Conservation (phyloP, 2,329 filamentous ascomycete genomes). For the Sporothrix sp. region DNA sequence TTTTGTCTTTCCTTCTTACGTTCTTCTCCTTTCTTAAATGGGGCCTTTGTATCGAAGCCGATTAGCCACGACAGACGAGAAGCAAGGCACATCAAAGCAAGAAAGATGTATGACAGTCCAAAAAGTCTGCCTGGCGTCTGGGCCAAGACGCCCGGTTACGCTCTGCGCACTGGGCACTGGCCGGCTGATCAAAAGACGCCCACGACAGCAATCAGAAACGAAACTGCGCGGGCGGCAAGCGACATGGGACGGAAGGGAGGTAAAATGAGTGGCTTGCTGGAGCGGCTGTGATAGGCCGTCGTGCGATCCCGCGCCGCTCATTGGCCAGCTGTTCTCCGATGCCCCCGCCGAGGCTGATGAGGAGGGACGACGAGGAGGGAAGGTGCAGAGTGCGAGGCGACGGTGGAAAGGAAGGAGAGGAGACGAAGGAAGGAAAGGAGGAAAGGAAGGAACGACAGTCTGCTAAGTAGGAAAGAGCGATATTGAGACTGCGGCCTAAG, state of each 20-base stretch:
- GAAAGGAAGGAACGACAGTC: neutral
- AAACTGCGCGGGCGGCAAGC: too few species aligned
- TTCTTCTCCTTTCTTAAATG: neutral
- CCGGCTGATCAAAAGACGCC: neutral
- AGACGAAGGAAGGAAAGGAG: neutral
- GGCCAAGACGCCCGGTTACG: too few species aligned
- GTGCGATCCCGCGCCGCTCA: neutral
- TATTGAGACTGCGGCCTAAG: too few species aligned
- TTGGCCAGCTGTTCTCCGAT: neutral
- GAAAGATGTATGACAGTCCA: too few species aligned
- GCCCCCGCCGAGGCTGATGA: neutral
- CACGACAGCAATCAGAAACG: neutral
- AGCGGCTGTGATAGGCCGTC: neutral
- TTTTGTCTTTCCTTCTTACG: neutral
- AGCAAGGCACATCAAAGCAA: too few species aligned
- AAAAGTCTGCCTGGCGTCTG: too few species aligned
- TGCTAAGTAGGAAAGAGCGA: neutral
- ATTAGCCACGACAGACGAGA: too few species aligned
- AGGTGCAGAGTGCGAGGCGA: neutral
- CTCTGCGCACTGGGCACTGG: too few species aligned
- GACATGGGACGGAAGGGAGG: too few species aligned
- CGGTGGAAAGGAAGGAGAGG: neutral
- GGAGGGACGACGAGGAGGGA: neutral
- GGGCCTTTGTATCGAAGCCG: too few species aligned
- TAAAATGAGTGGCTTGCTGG: constrained; percentile 4